These are phyloP conservation scores for Tetracladium setigerum DNA, from an alignment of 495 filamentous ascomycete genomes.

Conservation along the genomic window DNA sequence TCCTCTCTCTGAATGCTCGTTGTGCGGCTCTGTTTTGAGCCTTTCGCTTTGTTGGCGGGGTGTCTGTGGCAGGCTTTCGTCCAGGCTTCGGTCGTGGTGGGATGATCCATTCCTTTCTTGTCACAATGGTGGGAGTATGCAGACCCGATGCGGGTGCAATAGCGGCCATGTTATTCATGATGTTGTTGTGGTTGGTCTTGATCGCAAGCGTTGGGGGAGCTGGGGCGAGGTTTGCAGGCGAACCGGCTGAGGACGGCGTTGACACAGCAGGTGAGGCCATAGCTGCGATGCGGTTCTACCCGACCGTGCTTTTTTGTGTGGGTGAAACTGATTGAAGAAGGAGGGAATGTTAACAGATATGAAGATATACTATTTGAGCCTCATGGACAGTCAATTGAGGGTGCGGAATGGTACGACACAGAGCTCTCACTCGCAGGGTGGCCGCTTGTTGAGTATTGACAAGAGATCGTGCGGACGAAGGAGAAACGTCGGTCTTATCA, in stretches of 20 bases:
- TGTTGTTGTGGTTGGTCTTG: slow-evolving; percentile 10
- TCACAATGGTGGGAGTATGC: slow-evolving; percentile 34
- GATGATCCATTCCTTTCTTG: slow-evolving; percentile 80
- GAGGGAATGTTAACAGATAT: too few relatives aligned
- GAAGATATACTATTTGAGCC: too few relatives aligned
- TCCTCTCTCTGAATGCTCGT: slow-evolving; percentile 79
- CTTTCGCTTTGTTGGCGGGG: slow-evolving; percentile 85
- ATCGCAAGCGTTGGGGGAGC: slow-evolving; percentile 19
- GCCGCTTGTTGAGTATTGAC: too few relatives aligned
- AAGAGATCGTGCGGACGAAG: too few relatives aligned
- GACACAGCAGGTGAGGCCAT: slow-evolving; percentile 23
- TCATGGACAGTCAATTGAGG: too few relatives aligned
- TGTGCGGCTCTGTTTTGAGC: slow-evolving; percentile 92
- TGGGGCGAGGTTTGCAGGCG: slow-evolving; percentile 19
- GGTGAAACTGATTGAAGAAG: too few relatives aligned
- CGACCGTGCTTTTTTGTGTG: too few relatives aligned
- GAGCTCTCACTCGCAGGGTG: too few relatives aligned
- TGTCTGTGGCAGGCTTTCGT: slow-evolving; percentile 85
- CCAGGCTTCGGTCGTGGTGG: slow-evolving; percentile 89
- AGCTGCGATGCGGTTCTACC: too few relatives aligned
- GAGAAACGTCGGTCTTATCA: too few relatives aligned
- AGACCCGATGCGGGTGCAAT: slow-evolving; percentile 10
- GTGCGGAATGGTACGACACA: too few relatives aligned
- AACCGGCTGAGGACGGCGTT: slow-evolving; percentile 20
- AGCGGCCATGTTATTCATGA: slow-evolving; percentile 15